Base-by-base conservation (phyloP, 768 basidiomycete species). In the Mrakia frigida region DNA sequence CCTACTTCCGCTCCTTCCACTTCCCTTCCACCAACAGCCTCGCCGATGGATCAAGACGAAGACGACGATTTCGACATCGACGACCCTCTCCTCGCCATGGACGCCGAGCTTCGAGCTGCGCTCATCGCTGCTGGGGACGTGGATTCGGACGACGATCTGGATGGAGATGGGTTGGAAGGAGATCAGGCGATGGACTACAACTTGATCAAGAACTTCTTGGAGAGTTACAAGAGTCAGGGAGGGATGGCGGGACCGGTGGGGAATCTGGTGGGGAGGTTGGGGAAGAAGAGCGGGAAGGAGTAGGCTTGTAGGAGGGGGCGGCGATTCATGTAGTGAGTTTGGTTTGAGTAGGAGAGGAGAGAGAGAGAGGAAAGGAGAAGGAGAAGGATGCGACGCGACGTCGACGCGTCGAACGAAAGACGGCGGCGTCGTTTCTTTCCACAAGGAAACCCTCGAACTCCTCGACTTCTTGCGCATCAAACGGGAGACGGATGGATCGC, bases 161-260 rank as follows among this genome's bases (percentile, higher is more conserved):
- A 85, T 60, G 86, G 85, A 16, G 85, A 83, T 35, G 82, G 80
- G 6, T 41, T 83, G 39, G 77, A 79, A 25, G 81, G 79, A 0
- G 82, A 82, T 3, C 82, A 79, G 28, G 53, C 53, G 53, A 72
- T 72, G 70, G 93, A 99, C 82, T 97, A 95, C 83, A 90, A 90
- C 80, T 84, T 98, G 80, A 96, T 98, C 85, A 96, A 93, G 84
- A 96, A 97, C 83, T 94, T 99, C 83, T 84, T 98, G 83, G 94
- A 97, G 85, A 96, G 94, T 83, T 98, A 93, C 86, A 93, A 92
- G 82, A 90, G 90, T 78, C 97, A 99, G 81, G 91, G 82, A 11
- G 97, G 97, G 33, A 83, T 92, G 70, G 89, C 92, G 35, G 97
- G 97, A 0, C 97, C 95, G 33, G 95, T 97, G 21, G 87, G 95